Evolutionary conservation across 2,329 filamentous ascomycete genomes (phyloP).

Genomic region (Phoma sp.): DNA sequence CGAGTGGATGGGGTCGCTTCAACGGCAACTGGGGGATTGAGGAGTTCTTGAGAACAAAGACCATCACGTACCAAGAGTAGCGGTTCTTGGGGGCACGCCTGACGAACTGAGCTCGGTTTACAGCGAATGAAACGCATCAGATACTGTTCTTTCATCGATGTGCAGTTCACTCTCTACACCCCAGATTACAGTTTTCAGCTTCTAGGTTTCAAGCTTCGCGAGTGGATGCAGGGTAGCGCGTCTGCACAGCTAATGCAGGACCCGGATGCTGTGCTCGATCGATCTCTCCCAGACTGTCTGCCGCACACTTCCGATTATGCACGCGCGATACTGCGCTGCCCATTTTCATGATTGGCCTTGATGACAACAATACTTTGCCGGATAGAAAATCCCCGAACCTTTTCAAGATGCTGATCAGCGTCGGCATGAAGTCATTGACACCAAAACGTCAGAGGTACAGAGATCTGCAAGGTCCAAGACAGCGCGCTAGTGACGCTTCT

Average conservation of each 20-base stretch:
- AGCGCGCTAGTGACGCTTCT: conserved; percentile 2
- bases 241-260: background rate
- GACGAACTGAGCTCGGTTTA: background rate
- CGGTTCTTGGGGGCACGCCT: background rate
- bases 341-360: background rate
- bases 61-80: conserved; percentile 49
- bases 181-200: no score
- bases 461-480: background rate
- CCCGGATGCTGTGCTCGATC: background rate
- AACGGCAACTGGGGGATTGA: conserved; percentile 55
- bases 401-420: conserved; percentile 1
- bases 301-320: background rate
- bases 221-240: background rate
- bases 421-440: conserved; percentile 1
- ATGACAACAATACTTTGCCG: background rate
- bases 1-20: conserved; percentile 58
- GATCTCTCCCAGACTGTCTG: background rate
- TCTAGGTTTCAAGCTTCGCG: background rate
- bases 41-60: conserved; percentile 55
- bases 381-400: background rate
- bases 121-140: background rate
- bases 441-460: background rate
- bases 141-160: background rate
- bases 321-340: background rate
- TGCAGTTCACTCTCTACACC: background rate